Evolutionary conservation across 345 rosid genomes (phyloP).

Genomic region (Eucalyptus urophylla): DNA sequence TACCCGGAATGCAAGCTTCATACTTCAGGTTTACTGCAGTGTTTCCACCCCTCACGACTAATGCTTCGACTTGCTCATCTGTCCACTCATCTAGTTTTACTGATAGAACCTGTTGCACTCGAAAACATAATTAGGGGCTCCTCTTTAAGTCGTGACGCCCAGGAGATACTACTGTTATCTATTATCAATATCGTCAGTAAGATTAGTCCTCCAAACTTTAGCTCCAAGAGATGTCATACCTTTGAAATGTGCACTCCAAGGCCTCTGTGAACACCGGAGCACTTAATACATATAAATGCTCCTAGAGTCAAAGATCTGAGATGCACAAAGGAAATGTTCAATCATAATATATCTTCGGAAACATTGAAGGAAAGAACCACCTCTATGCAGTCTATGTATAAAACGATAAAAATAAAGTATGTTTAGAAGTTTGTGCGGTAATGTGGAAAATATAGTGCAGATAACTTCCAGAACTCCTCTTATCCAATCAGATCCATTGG

Average conservation of each 20-base stretch:
- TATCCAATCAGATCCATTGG: background rate
- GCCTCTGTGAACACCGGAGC: constrained; percentile 97
- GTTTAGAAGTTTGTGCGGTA: background rate
- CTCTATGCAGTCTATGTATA: background rate
- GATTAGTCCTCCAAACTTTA: background rate
- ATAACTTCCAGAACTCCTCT: background rate
- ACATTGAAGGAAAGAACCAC: background rate
- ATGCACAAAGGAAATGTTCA: constrained; percentile 5
- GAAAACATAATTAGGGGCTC: background rate
- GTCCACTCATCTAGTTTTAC: constrained; percentile 96
- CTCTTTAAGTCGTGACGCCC: background rate
- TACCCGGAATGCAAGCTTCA: constrained; percentile 64
- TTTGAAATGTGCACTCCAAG: constrained; percentile 97
- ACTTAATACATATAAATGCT: constrained; percentile 90
- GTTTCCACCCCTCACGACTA: constrained; percentile 73
- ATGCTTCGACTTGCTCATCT: constrained; percentile 66
- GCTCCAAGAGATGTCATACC: constrained; percentile 17
- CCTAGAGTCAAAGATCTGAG: constrained; percentile 74
- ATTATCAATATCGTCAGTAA: background rate
- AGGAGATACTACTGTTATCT: background rate
- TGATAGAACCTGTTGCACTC: constrained; percentile 58
- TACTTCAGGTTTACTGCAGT: constrained; percentile 47
- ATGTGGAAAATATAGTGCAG: background rate
- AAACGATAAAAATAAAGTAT: background rate
- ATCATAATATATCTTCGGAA: background rate